Conservation (phyloP, 441 rosid species). For the Eruca vesicaria region DNA sequence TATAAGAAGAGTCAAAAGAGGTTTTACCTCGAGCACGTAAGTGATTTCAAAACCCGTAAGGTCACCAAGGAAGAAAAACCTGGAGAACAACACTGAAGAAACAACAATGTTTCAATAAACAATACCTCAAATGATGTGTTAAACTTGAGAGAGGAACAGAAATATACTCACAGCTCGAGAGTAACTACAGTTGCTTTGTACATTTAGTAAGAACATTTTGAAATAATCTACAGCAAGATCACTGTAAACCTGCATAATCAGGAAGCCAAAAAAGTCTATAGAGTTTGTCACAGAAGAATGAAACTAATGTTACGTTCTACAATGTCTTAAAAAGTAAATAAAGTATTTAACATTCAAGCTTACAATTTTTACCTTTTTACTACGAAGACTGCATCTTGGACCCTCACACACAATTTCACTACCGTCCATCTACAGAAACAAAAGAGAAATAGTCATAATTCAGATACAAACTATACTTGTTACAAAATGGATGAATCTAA, state of each 20-base stretch:
- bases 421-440: conserved; percentile 55
- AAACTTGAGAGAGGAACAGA: neutral
- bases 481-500: neutral
- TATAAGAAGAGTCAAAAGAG: neutral
- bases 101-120: too few relatives aligned
- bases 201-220: conserved; percentile 80
- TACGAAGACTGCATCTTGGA: conserved; percentile 96
- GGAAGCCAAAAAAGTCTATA: neutral
- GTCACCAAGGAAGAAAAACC: conserved; percentile 95
- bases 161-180: conserved; percentile 69
- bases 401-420: conserved; percentile 89
- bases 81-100: conserved; percentile 26
- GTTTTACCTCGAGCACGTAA: conserved; percentile 75
- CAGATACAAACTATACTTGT: too few relatives aligned
- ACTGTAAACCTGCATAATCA: conserved; percentile 66
- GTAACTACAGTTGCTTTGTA: conserved; percentile 83
- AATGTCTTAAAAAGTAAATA: too few relatives aligned
- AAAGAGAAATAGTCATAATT: too few relatives aligned
- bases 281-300: too few relatives aligned
- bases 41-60: conserved; percentile 84
- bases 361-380: conserved; percentile 69
- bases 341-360: too few relatives aligned
- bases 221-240: conserved; percentile 80
- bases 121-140: neutral
- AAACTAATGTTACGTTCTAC: neutral